Base-by-base conservation (phyloP, 495 filamentous ascomycete genomes). In the Lophiostoma macrostomum region DNA sequence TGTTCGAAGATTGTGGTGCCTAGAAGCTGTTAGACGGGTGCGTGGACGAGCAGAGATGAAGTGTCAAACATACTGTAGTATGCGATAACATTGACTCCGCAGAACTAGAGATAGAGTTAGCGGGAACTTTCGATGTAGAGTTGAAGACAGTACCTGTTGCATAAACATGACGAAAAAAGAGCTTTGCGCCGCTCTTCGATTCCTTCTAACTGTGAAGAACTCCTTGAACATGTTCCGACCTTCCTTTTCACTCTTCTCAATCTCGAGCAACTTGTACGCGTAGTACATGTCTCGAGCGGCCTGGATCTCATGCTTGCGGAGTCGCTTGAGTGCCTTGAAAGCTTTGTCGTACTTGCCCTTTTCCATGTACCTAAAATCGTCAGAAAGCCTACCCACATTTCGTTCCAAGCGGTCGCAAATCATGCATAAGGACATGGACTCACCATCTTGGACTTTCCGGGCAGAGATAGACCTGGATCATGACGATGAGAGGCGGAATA, bases 211-310 rank as follows among this genome's bases (percentile, higher is more conserved):
- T 11, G 79, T 80, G 61, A 88, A 87, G 8, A 69, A 41, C 72
- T 91, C 85, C 23, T 80, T 77, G 56, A 81, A 82, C 6, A 27
- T 13, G 18, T 49, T 45, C 34, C 61, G 57, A 5, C 75, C 56
- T 36, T 74, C 55, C 6, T 69, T 63, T 37, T 61, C 56, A 34
- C 73, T 71, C 32, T 74, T 43, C 41, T 66, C 64, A 7, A 65
- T 52, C 37, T 71, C 42, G 12, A 79, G 67, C 40, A 76, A 83
- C 0, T 77, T 73, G 64, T 87, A 76, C 50, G 87, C 84, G 62
- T 82, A 84, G 67, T 84, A 89, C 12, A 90, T 75, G 64, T 91
- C 87, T 1, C 87, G 72, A 3, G 86, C 86, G 3, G 84, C 87
- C 56, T 89, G 85, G 32, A 90, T 61, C 0, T 74, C 73, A 31